Conservation (phyloP, 139 green algal species). For the Chlamydomonas sp. region DNA sequence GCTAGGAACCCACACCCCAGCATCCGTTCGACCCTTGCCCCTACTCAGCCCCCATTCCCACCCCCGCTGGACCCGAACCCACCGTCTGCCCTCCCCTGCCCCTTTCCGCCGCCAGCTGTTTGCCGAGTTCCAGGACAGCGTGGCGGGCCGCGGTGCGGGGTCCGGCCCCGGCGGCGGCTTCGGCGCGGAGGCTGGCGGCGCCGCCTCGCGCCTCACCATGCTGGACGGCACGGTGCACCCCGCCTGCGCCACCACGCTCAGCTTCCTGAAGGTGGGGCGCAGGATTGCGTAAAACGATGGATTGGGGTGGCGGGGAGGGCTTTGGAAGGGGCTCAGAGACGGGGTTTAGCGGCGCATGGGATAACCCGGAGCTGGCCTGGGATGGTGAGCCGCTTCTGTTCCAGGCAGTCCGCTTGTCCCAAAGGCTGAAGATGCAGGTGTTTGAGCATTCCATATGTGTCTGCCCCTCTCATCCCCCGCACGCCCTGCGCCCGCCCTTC, state of each 20-base stretch:
- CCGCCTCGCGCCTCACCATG: conserved; percentile 40
- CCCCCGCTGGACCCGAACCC: too few species aligned
- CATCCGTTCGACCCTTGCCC: too few species aligned
- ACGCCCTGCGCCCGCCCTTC: too few species aligned
- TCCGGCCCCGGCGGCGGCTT: background rate
- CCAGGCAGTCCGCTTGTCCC: too few species aligned
- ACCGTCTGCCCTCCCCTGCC: background rate
- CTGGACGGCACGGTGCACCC: conserved; percentile 80
- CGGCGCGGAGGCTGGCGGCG: background rate
- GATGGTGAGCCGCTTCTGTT: too few species aligned
- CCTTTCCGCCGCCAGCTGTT: conserved; percentile 1
- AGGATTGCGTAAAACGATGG: background rate
- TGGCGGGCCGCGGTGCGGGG: background rate
- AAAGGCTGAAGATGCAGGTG: too few species aligned
- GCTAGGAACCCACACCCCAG: too few species aligned
- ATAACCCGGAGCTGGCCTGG: too few species aligned
- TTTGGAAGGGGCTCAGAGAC: background rate
- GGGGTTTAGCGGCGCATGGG: too few species aligned
- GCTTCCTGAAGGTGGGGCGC: conserved; percentile 62
- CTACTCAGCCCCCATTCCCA: too few species aligned
- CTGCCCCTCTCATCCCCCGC: too few species aligned
- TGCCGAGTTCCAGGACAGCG: conserved; percentile 14
- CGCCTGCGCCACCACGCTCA: conserved; percentile 63
- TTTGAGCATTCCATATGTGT: too few species aligned
- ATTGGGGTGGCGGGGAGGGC: background rate